Evolutionary conservation across 768 basidiomycete genomes (phyloP).

Genomic region (Lanmaoa pseudosensibilis): DNA sequence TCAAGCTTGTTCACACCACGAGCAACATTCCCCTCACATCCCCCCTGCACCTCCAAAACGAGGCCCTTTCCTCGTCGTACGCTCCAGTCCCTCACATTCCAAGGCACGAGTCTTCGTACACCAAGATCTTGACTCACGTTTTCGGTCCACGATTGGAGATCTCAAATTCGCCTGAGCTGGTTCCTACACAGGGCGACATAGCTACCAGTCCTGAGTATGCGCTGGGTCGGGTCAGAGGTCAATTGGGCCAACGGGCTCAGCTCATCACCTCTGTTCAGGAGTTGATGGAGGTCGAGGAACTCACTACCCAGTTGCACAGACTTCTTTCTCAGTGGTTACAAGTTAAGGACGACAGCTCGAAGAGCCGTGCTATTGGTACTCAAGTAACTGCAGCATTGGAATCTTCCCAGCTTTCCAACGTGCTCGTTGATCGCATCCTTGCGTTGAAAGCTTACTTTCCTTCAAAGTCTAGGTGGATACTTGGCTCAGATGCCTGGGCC

Average conservation of each 20-base stretch:
- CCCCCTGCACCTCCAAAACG: conserved; percentile 51
- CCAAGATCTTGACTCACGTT: conserved; percentile 78
- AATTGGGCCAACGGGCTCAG: conserved; percentile 70
- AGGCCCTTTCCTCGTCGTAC: conserved; percentile 28
- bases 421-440: conserved; percentile 57
- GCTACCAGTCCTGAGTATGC: conserved; percentile 96
- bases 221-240: conserved; percentile 84
- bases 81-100: conserved; percentile 64
- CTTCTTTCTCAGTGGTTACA: conserved; percentile 80
- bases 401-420: conserved; percentile 38
- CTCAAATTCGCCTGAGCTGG: conserved; percentile 77
- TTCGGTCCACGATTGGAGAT: conserved; percentile 81
- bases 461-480: conserved; percentile 86
- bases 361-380: conserved; percentile 59
- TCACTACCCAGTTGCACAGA: conserved; percentile 60
- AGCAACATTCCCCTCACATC: conserved; percentile 36
- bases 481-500: conserved; percentile 97
- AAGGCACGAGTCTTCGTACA: conserved; percentile 88
- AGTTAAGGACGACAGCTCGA: conserved; percentile 65
- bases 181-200: conserved; percentile 64
- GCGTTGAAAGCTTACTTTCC: conserved; percentile 61
- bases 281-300: conserved; percentile 52
- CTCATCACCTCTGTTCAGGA: conserved; percentile 65
- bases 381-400: conserved; percentile 55
- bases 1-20: conserved; percentile 50